Conservation (phyloP, 2,329 filamentous ascomycete genomes). For the Sclerotinia nivalis region DNA sequence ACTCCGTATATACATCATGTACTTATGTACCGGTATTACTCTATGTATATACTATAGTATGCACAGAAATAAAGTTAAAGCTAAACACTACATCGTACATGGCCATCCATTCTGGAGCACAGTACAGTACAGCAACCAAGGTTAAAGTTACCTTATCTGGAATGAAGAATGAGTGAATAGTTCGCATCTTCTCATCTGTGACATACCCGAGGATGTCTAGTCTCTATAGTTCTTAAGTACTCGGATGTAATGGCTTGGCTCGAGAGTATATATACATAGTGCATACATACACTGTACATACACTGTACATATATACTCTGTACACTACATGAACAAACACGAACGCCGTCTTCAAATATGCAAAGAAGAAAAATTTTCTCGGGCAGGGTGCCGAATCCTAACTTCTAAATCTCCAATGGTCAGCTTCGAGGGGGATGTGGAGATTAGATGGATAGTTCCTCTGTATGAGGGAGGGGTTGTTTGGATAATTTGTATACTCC, state of each 20-base stretch:
- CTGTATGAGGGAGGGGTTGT: neutral
- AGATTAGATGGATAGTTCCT: neutral
- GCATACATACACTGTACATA: neutral
- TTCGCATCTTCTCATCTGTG: neutral
- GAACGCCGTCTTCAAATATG: neutral
- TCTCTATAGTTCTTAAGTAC: neutral
- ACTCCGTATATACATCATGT: neutral
- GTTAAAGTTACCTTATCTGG: neutral
- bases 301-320: neutral
- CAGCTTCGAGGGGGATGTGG: constrained; percentile 12
- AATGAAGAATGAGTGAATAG: neutral
- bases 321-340: neutral
- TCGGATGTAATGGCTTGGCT: neutral
- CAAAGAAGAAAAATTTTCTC: constrained; percentile 8
- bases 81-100: no score
- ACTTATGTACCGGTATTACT: neutral
- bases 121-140: neutral
- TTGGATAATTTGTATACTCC: neutral
- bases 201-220: no score
- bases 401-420: neutral
- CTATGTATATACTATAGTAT: no score
- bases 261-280: neutral
- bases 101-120: no score
- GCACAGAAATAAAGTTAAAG: no score
- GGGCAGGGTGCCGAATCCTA: neutral